Evolutionary conservation across 768 basidiomycete species (phyloP).

Genomic region (Agrocybe praecox): DNA sequence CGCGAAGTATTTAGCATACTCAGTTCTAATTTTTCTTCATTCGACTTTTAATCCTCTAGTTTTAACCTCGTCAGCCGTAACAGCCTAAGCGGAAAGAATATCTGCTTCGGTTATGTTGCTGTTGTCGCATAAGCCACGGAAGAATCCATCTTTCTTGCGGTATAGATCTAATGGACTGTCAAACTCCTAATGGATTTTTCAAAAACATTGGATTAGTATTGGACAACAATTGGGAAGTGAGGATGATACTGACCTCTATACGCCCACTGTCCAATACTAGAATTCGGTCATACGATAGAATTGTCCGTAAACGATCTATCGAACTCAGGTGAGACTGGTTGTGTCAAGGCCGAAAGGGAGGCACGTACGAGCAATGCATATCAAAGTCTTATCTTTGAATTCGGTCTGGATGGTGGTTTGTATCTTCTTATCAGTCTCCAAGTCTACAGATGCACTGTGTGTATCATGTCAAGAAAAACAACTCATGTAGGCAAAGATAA

Average conservation of each 20-base stretch:
- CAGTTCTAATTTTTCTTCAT: no score
- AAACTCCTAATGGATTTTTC: slow-evolving; percentile 43
- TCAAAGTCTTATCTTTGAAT: slow-evolving; percentile 72
- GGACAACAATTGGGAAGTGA: background rate
- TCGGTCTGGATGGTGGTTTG: slow-evolving; percentile 77
- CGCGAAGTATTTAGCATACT: no score
- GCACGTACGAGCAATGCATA: slow-evolving; percentile 77
- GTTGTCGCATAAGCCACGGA: slow-evolving; percentile 57
- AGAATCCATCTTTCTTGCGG: slow-evolving; percentile 48
- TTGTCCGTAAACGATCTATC: slow-evolving; percentile 72
- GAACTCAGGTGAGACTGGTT: background rate
- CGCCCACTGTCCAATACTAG: slow-evolving; percentile 67
- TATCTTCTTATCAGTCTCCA: slow-evolving; percentile 81
- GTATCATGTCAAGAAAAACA: background rate
- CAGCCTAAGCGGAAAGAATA: slow-evolving; percentile 5
- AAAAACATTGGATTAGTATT: background rate
- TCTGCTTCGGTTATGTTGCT: slow-evolving; percentile 27
- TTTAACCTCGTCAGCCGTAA: no score
- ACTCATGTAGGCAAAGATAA: background rate
- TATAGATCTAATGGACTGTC: slow-evolving; percentile 59
- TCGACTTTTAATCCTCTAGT: no score
- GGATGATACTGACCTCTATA: slow-evolving; percentile 41
- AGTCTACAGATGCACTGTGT: slow-evolving; percentile 64
- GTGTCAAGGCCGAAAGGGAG: background rate
- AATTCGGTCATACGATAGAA: slow-evolving; percentile 74